Evolutionary conservation across 805 yeast species (phyloP).

Genomic region (Teunomyces gatunensis): DNA sequence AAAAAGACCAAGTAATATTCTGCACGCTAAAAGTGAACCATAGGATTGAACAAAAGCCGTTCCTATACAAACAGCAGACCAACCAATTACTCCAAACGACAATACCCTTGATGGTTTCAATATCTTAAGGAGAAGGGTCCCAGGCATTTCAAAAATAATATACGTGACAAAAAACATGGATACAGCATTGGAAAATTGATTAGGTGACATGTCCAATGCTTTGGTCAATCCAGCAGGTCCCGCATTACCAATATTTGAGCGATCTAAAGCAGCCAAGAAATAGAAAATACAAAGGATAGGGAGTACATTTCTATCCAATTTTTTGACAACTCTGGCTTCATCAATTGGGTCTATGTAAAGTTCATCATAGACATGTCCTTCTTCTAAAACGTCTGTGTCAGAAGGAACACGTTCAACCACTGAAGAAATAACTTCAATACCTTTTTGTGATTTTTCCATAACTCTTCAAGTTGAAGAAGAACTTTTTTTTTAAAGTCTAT

Average conservation of each 20-base stretch:
- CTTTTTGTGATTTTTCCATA: neutral
- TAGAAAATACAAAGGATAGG: slow-evolving; percentile 44
- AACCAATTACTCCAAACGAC: slow-evolving; percentile 27
- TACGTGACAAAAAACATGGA: slow-evolving; percentile 49
- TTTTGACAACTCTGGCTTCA: slow-evolving; percentile 32
- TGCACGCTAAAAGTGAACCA: slow-evolving; percentile 42
- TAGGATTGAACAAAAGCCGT: slow-evolving; percentile 43
- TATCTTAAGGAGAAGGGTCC: slow-evolving; percentile 31
- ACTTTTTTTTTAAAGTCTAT: neutral
- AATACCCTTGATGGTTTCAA: slow-evolving; percentile 31
- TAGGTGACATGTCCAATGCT: slow-evolving; percentile 35
- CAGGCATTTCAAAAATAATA: slow-evolving; percentile 40
- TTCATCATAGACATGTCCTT: slow-evolving; percentile 3
- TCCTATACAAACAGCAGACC: slow-evolving; percentile 42
- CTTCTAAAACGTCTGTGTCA: neutral
- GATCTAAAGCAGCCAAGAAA: slow-evolving; percentile 49
- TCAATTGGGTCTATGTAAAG: slow-evolving; percentile 15
- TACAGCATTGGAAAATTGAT: slow-evolving; percentile 43
- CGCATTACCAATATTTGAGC: slow-evolving; percentile 61
- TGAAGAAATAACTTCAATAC: neutral
- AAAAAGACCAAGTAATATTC: slow-evolving; percentile 50
- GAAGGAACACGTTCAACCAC: neutral
- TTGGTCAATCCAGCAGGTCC: slow-evolving; percentile 49
- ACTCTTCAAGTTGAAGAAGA: neutral
- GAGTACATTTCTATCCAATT: slow-evolving; percentile 42